A percentile compares a stretch with the other conserved stretches of the same genome.
Evolutionary conservation across 495 filamentous ascomycete genomes (phyloP).

Genomic region (Elasticomyces elasticus): DNA sequence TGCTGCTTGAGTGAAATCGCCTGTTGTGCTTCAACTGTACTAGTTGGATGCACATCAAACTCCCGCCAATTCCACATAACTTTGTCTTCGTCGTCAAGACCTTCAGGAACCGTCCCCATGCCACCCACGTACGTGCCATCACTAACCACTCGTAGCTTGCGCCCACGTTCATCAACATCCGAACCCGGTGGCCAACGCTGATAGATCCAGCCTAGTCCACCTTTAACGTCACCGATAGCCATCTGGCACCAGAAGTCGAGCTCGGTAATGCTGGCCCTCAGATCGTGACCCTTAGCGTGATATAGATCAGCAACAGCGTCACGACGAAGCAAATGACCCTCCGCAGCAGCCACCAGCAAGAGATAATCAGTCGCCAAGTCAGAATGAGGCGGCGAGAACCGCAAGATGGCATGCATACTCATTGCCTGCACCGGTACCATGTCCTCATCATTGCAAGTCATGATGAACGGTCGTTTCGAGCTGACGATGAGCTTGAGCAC

Average conservation of each 20-base stretch:
- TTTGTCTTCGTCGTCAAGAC: constrained; percentile 13
- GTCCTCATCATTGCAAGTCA: constrained; percentile 88
- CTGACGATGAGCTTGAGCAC: constrained; percentile 64
- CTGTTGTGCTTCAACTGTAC: not conserved
- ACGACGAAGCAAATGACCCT: constrained; percentile 73
- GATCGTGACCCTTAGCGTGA: constrained; percentile 52
- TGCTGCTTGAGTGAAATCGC: constrained; percentile 3
- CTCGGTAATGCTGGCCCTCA: constrained; percentile 75
- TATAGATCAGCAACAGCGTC: constrained; percentile 61
- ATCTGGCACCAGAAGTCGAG: constrained; percentile 96
- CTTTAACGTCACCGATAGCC: constrained; percentile 77
- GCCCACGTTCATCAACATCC: constrained; percentile 55
- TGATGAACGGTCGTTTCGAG: constrained; percentile 82
- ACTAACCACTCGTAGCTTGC: constrained; percentile 70
- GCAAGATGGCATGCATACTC: constrained; percentile 72
- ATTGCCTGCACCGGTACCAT: constrained; percentile 61
- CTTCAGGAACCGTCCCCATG: constrained; percentile 62
- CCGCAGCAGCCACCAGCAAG: constrained; percentile 72
- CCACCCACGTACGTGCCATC: constrained; percentile 62
- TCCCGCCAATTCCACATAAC: constrained; percentile 1
- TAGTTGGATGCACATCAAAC: constrained; percentile 6
- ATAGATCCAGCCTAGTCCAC: constrained; percentile 84
- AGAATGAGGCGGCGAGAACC: constrained; percentile 58
- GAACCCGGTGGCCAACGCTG: constrained; percentile 59
- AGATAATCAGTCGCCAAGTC: constrained; percentile 71